A percentile compares a stretch with the other conserved stretches of the same genome.
Evolutionary conservation across 441 rosid species (phyloP).

Genomic region (Breynia disticha): DNA sequence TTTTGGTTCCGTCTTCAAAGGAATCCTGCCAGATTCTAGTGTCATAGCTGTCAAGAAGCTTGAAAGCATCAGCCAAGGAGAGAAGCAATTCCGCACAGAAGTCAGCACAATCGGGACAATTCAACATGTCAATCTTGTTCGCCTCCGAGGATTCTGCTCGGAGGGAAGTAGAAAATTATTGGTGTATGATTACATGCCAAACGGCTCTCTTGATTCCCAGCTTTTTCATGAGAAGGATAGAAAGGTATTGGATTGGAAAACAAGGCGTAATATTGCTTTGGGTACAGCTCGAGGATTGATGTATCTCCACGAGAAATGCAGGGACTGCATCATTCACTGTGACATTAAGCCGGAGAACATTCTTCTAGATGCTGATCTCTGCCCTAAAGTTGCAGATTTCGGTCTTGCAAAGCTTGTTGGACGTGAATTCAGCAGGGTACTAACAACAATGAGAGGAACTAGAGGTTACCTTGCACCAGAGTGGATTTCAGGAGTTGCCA

Average conservation of each 20-base stretch:
- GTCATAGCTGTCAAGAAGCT: conserved; percentile 63
- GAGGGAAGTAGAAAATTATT: conserved; percentile 42
- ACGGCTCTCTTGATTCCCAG: conserved; percentile 50
- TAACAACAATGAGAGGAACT: conserved; percentile 75
- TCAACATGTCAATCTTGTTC: conserved; percentile 66
- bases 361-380: conserved; percentile 43
- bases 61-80: conserved; percentile 52
- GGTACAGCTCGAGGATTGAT: conserved; percentile 65
- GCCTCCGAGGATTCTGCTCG: conserved; percentile 65
- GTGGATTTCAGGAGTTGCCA: conserved; percentile 72
- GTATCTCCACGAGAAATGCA: conserved; percentile 67
- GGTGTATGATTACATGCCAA: conserved; percentile 68
- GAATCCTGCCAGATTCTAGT: conserved; percentile 42
- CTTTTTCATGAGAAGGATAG: conserved; percentile 28
- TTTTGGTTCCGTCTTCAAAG: conserved; percentile 73
- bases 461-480: conserved; percentile 78
- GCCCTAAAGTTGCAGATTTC: conserved; percentile 71
- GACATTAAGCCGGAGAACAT: conserved; percentile 81
- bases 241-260: conserved; percentile 35
- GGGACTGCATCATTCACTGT: conserved; percentile 75
- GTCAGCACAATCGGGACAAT: conserved; percentile 63
- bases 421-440: conserved; percentile 66
- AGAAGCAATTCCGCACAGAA: conserved; percentile 68
- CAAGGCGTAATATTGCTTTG: conserved; percentile 44
- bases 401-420: conserved; percentile 73